Conservation (phyloP, 495 filamentous ascomycete species). For the Tuber indicum region DNA sequence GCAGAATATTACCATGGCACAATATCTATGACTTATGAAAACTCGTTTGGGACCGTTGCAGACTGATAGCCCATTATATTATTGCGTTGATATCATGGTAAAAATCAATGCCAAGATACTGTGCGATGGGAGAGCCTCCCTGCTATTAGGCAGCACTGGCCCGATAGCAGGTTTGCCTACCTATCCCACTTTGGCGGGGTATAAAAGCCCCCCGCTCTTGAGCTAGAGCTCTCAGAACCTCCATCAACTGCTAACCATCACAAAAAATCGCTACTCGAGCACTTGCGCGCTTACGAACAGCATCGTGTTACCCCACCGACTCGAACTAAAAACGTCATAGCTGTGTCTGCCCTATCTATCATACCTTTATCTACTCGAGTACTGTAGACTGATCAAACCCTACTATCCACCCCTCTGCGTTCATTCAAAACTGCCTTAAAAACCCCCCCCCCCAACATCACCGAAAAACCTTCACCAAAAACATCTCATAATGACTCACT, state of each 20-base stretch:
- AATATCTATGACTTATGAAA: too few species aligned
- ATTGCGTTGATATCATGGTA: too few species aligned
- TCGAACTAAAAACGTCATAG: not conserved
- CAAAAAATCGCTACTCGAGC: not conserved
- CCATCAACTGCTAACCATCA: not conserved
- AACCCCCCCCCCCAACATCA: not conserved
- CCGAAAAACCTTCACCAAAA: not conserved
- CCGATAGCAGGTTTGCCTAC: not conserved
- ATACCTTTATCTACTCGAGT: not conserved
- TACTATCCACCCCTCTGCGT: not conserved
- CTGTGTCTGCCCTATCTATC: not conserved
- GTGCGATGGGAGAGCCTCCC: not conserved
- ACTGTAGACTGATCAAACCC: not conserved
- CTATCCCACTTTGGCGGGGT: not conserved
- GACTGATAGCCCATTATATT: too few species aligned
- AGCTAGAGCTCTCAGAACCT: not conserved
- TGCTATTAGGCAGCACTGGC: not conserved
- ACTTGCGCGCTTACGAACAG: not conserved
- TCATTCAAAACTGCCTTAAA: not conserved
- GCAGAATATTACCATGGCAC: too few species aligned
- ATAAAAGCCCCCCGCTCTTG: not conserved
- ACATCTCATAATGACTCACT: not conserved
- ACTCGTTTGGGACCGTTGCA: too few species aligned
- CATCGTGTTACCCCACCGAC: not conserved
- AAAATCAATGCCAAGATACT: too few species aligned